Base-by-base conservation (phyloP, 2,329 filamentous ascomycete species). In the Dactylellina cionopaga region DNA sequence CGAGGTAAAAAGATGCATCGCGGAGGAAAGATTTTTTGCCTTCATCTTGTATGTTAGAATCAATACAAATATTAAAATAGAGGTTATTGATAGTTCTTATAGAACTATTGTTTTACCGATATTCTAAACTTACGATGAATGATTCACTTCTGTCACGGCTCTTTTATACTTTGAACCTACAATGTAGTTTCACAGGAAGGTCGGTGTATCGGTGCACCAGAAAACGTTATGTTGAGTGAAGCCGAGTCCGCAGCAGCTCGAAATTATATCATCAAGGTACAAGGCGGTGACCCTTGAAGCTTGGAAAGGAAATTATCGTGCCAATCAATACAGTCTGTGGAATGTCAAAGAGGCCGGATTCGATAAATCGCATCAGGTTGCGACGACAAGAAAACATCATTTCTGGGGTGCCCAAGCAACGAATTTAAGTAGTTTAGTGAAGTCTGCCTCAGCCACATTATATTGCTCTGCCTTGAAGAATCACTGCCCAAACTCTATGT, bases 181-280 rank as follows among this genome's bases (percentile, higher is more conserved):
- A 43, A 11, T 10, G 15, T 35, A 41, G 24, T 13, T 13, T 55
- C n/a, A 19, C 15, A 3, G 29, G 37, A 46, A 2, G n/a, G n/a
- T 25, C 24, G 22, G 37, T 13, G 39, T 15, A 7, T 47, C 29
- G n/a, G 49, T 64, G 19, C 33, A 4, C 55, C 39, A 19, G 51
- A 54, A 39, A 70, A 70, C 65, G 56, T 70, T 59, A 52, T 56
- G 49, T 29, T 35, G 33, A 58, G n/a, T 44, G 7, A 51, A 41
- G 11, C 49, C 25, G 22, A 24, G 43, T 59, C 54, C 54, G 52
- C 44, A 59, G 63, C 63, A 39, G 35, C n/a, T 37, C 17, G 47
- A 11, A 27, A 51, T 66, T 58, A 58, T 58, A 66, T 58, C 52
- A 58, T 51, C n/a, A 55, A 44, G 17, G 29, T 15, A 35, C 54